Percentiles rank a stretch among this genome's conserved stretches.
Evolutionary conservation across 1,284 basidiomycete species (phyloP).

Genomic region (Moniliophthora roreri): DNA sequence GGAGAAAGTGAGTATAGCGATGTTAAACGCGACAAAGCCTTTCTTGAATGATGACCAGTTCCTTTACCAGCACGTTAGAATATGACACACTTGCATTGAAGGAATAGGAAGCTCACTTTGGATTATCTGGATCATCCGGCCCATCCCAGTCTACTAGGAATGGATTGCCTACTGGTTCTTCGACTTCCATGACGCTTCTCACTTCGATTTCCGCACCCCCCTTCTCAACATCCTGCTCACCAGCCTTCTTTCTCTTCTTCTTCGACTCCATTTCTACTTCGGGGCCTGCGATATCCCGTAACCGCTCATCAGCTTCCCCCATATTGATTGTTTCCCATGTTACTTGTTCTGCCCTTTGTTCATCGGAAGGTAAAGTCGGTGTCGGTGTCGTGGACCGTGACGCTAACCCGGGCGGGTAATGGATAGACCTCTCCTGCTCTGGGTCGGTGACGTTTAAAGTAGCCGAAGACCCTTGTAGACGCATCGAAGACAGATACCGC

Average conservation of each 20-base stretch:
- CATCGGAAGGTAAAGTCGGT: background rate
- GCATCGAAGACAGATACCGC: conserved; percentile 11
- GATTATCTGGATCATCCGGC: conserved; percentile 31
- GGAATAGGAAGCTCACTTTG: conserved; percentile 22
- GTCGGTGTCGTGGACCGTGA: background rate
- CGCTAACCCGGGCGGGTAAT: background rate
- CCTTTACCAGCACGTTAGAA: conserved; percentile 14
- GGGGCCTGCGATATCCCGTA: too few relatives aligned
- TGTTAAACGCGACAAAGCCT: conserved; percentile 46
- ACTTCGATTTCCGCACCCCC: background rate
- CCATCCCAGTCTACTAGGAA: conserved; percentile 29
- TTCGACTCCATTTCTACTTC: too few relatives aligned
- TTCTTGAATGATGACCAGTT: conserved; percentile 29
- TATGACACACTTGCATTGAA: background rate
- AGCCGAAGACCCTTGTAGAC: conserved; percentile 11
- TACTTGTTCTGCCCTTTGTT: background rate
- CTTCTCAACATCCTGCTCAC: too few relatives aligned
- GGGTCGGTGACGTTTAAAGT: background rate
- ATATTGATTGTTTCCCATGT: too few relatives aligned
- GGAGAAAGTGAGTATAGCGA: conserved; percentile 61
- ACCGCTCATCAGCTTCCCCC: too few relatives aligned
- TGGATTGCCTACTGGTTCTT: conserved; percentile 17
- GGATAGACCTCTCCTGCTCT: conserved; percentile 1
- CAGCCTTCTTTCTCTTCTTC: too few relatives aligned
- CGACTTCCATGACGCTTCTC: conserved; percentile 11